Conservation (phyloP, 2,329 filamentous ascomycete genomes). For the Fusarium hainanense region DNA sequence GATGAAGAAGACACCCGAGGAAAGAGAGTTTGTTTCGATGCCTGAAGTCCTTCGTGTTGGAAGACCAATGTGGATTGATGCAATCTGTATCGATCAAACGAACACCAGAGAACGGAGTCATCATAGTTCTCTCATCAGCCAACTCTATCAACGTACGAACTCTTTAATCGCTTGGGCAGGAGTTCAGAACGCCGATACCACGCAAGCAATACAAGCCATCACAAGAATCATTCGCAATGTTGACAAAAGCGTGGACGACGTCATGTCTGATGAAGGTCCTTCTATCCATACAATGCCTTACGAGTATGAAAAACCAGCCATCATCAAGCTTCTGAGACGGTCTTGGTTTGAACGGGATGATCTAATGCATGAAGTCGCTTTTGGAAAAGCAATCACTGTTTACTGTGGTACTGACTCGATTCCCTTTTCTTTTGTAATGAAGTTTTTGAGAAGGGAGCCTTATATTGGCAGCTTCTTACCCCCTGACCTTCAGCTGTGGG, state of each 20-base stretch:
- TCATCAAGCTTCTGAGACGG: neutral
- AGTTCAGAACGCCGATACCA: rapidly evolving
- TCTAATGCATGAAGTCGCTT: neutral
- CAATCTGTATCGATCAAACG: neutral
- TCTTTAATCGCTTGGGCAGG: conserved; percentile 3
- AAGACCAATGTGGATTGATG: conserved; percentile 15
- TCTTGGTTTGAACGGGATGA: conserved; percentile 8
- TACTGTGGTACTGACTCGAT: neutral
- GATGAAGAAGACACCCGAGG: neutral
- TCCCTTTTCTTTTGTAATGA: neutral
- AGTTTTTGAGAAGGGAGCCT: neutral
- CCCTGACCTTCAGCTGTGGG: neutral
- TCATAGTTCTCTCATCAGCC: neutral
- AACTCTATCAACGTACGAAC: neutral
- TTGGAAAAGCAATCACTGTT: conserved; percentile 2
- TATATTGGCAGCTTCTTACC: neutral
- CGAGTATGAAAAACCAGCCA: neutral
- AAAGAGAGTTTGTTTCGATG: neutral
- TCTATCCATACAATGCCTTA: neutral
- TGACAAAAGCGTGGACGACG: neutral
- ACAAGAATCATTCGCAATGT: neutral
- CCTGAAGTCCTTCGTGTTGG: neutral
- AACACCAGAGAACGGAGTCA: neutral
- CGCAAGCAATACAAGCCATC: neutral
- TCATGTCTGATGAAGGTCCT: neutral